Percentiles rank a stretch among this genome's conserved stretches.
Evolutionary conservation across 306 rosid genomes (phyloP).

Genomic region (Carpinus viminea): DNA sequence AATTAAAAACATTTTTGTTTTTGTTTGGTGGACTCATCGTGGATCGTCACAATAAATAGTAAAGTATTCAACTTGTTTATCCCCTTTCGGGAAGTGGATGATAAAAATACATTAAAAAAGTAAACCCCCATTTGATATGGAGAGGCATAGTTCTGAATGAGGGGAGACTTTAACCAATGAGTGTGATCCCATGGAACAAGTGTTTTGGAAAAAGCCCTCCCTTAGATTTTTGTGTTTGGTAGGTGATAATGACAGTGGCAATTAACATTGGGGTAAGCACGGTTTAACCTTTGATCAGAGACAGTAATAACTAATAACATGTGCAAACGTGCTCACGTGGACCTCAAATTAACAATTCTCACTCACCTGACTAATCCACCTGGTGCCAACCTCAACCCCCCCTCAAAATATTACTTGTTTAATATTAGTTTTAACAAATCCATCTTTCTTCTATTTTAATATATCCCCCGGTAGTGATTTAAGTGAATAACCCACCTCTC

Average conservation of each 20-base stretch:
- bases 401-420: conserved; percentile 1
- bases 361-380: conserved; percentile 9
- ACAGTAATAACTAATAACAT: conserved; percentile 19
- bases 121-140: not conserved
- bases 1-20: not conserved
- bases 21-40: not conserved
- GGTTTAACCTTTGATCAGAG: not conserved
- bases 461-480: not conserved
- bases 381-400: conserved; percentile 27
- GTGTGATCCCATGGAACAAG: not conserved
- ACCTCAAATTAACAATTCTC: conserved; percentile 5
- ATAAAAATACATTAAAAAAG: not conserved
- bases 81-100: not conserved
- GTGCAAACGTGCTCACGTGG: conserved; percentile 36
- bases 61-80: not conserved
- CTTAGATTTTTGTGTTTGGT: too few relatives aligned
- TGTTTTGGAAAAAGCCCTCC: too few relatives aligned
- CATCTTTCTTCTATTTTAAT: not conserved
- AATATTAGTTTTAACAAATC: not conserved
- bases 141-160: not conserved
- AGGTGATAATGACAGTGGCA: too few relatives aligned
- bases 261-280: not conserved
- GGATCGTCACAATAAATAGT: not conserved
- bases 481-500: not conserved
- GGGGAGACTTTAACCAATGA: not conserved